Conservation (phyloP, 345 rosid species). For the Lepidium aucheri region DNA sequence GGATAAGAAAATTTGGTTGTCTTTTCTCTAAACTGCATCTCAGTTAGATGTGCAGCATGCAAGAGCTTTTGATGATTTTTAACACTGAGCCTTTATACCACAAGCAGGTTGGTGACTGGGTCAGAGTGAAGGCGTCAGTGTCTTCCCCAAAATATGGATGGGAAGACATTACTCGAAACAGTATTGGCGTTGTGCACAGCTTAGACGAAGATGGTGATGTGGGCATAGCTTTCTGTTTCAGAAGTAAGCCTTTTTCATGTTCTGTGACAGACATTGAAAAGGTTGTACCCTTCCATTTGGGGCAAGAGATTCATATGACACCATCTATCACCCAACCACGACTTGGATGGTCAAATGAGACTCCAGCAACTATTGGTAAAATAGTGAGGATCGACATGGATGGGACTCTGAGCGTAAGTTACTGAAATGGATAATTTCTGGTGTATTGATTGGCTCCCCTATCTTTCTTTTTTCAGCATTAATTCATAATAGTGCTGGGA, state of each 20-base stretch:
- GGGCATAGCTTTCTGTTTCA: slow-evolving; percentile 89
- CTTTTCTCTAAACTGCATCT: slow-evolving; percentile 4
- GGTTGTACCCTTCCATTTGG: slow-evolving; percentile 78
- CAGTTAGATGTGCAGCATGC: not conserved
- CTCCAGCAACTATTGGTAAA: slow-evolving; percentile 89
- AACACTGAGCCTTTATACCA: slow-evolving; percentile 13
- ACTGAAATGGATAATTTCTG: not conserved
- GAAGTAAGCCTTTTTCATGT: slow-evolving; percentile 85
- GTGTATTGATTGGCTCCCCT: not conserved
- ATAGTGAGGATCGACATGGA: slow-evolving; percentile 89
- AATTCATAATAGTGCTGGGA: not conserved
- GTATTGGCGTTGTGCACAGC: slow-evolving; percentile 85
- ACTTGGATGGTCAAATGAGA: slow-evolving; percentile 97
- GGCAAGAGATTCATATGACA: slow-evolving; percentile 77
- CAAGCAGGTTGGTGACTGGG: slow-evolving; percentile 95
- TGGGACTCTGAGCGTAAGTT: slow-evolving; percentile 88
- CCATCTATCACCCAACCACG: slow-evolving; percentile 77
- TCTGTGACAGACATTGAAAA: slow-evolving; percentile 93
- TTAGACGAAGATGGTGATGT: slow-evolving; percentile 94
- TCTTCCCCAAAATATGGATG: slow-evolving; percentile 97
- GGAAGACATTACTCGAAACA: slow-evolving; percentile 80
- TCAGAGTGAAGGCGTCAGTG: slow-evolving; percentile 86
- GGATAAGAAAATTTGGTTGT: slow-evolving; percentile 1
- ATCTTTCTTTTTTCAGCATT: not conserved
- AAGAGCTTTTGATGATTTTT: slow-evolving; percentile 1